Evolutionary conservation across 2,329 filamentous ascomycete species (phyloP).

Genomic region (Atkinsonella hypoxylon): DNA sequence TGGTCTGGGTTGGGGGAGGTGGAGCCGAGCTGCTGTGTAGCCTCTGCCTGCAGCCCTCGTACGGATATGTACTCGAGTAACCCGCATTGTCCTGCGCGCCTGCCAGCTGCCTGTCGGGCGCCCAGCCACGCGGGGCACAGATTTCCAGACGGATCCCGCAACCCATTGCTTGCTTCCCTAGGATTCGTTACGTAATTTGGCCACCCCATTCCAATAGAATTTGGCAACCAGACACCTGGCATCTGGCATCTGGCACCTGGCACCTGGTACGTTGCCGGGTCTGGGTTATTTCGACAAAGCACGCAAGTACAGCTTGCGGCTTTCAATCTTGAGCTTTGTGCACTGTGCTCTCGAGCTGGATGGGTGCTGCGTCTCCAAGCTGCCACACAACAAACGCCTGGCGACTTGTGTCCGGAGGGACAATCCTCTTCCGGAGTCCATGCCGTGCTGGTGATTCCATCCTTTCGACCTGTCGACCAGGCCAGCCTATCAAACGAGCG

Average conservation of each 20-base stretch:
- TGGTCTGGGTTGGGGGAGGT: constrained; percentile 2
- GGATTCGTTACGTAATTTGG: no score
- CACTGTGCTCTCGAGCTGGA: neutral
- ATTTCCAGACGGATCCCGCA: no score
- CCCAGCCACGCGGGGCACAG: neutral
- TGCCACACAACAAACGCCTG: neutral
- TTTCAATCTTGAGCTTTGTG: no score
- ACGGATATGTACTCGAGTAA: neutral
- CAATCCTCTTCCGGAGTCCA: neutral
- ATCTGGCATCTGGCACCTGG: no score
- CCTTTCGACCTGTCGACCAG: neutral
- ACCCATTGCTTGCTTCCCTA: no score
- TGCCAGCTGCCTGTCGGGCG: neutral
- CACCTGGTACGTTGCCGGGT: no score
- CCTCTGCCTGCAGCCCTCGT: neutral
- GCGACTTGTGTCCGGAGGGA: neutral
- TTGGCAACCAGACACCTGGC: no score
- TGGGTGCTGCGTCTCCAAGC: neutral
- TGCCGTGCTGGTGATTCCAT: neutral
- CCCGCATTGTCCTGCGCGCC: neutral
- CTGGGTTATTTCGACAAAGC: no score
- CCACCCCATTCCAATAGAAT: no score
- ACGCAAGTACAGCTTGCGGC: no score
- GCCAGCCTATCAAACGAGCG: neutral
- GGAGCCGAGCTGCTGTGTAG: neutral